These are phyloP conservation scores for Asterionellopsis glacialis DNA, from an alignment of 108 stramenopile species.

Conservation along the genomic window DNA sequence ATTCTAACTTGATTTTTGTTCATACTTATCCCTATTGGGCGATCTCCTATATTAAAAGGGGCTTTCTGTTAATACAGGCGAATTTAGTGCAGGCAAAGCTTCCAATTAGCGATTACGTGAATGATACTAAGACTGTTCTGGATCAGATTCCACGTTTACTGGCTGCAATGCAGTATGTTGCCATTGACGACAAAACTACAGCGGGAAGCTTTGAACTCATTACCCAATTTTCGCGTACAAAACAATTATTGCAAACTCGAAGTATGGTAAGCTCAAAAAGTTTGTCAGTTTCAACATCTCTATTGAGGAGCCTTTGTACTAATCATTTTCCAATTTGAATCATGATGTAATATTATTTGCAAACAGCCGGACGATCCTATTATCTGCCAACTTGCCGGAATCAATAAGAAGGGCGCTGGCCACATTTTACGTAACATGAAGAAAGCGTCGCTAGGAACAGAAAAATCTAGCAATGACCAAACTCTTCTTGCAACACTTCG, in stretches of 20 bases:
- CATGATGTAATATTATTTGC: no score
- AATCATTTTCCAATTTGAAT: no score
- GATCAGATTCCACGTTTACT: constrained; percentile 94
- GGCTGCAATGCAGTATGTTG: constrained; percentile 93
- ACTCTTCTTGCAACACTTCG: not conserved
- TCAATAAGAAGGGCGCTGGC: not conserved
- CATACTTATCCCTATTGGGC: no score
- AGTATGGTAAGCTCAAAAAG: constrained; percentile 10
- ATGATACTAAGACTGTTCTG: constrained; percentile 91
- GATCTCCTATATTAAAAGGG: constrained; percentile 3
- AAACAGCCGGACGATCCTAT: no score
- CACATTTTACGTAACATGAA: not conserved
- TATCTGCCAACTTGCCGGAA: no score
- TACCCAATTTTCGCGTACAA: constrained; percentile 30
- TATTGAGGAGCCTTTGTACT: no score
- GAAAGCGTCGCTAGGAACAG: not conserved
- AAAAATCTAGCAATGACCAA: not conserved
- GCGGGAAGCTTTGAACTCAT: constrained; percentile 60
- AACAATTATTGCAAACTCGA: constrained; percentile 32
- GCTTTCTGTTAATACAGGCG: constrained; percentile 92
- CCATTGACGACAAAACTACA: constrained; percentile 45
- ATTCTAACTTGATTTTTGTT: not conserved
- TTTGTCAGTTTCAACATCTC: no score
- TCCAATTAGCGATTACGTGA: constrained; percentile 97
- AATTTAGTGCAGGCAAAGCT: constrained; percentile 72